These are phyloP conservation scores for Aphanomyces stellatus DNA, from an alignment of 352 stramenopile species.

Conservation along the genomic window DNA sequence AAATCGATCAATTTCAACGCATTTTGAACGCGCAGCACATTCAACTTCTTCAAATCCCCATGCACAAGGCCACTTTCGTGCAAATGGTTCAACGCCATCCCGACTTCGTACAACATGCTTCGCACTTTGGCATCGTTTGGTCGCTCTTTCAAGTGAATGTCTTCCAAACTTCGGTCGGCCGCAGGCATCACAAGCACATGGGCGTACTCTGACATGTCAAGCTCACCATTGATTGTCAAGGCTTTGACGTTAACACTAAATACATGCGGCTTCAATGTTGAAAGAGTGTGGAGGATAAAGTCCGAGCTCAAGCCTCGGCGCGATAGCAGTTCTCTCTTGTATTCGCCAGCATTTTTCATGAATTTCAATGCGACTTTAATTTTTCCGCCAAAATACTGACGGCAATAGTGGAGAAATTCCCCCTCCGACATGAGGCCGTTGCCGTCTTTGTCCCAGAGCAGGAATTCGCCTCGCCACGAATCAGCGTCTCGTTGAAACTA, in stretches of 20 bases:
- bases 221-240: not conserved
- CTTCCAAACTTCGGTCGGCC: not conserved
- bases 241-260: not conserved
- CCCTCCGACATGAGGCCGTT: not conserved
- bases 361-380: constrained; percentile 2
- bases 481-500: not conserved
- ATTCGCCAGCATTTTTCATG: not conserved
- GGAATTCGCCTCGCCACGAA: not conserved
- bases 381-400: not conserved
- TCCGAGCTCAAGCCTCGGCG: not conserved
- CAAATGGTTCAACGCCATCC: not conserved
- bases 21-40: constrained; percentile 18
- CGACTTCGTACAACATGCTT: not conserved
- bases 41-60: constrained; percentile 23
- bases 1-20: constrained; percentile 21
- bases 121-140: not conserved
- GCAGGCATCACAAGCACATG: not conserved
- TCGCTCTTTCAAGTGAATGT: not conserved
- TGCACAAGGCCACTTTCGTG: constrained; percentile 10
- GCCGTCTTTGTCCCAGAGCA: not conserved
- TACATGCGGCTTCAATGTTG: too few species aligned
- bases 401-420: not conserved
- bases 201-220: not conserved
- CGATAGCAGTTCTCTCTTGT: not conserved
- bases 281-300: not conserved